Evolutionary conservation across 805 yeast species (phyloP), one percentile per base, ranked within the genome.

Genomic region (Yarrowia hollandica): DNA sequence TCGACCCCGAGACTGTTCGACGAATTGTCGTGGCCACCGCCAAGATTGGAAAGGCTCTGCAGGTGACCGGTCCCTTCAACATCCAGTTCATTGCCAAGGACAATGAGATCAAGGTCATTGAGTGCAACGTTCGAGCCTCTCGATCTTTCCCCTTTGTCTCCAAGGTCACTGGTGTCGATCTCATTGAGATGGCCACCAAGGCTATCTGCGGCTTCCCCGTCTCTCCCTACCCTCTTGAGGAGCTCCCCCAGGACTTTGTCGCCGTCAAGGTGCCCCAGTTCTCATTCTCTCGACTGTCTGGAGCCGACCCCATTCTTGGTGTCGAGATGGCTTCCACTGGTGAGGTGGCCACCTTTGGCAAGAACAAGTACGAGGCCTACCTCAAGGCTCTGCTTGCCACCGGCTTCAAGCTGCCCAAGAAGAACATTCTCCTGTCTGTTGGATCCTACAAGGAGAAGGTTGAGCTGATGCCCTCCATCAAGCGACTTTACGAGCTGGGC

Each of bases 281-380:
- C 76, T 91, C 97, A 6, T 92, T 94, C 84, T 87, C 97, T 26
- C 85, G 98, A 74, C 81, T 92, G 66, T 88, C 97, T 48, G 98
- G 98, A 67, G 98, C 98, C 60, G 98, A 92, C 73, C 98, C 98
- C 58, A 90, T 92, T 62, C 79, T 92, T 65, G 98, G 98, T 77
- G 98, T 92, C 64, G 98, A 92, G 77, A 92, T 92, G 98, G 97
- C 98, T 16, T 92, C 97, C 26, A 92, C 98, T 63, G 98, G 98
- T 80, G 98, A 90, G 75, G 97, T 91, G 70, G 99, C 99, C 52
- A 83, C 95, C 64, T 92, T 94, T 71, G 99, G 99, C 69, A 90
- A 81, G 70, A 86, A 91, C 79, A 92, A 92, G 75, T 91, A 90
- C 71, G 99, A 95, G 77, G 99, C 99, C 19, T 94, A 94, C 77